Conservation (phyloP, 345 rosid genomes). For the Populus tremula region DNA sequence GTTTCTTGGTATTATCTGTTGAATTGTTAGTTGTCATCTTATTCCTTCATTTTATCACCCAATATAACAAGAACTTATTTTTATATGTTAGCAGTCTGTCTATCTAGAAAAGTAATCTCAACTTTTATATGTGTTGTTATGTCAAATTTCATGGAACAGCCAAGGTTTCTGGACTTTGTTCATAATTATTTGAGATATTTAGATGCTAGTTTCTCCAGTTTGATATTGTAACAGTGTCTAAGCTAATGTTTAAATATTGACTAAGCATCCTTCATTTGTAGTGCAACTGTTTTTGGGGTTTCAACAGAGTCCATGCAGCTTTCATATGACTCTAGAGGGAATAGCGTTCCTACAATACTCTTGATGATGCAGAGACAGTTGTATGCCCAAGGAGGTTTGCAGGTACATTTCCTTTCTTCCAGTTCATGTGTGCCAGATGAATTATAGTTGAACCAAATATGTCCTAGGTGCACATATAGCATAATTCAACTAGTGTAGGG, state of each 20-base stretch:
- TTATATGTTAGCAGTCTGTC: neutral
- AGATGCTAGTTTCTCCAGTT: neutral
- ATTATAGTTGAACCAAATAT: neutral
- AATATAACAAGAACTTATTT: neutral
- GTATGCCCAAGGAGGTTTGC: slow-evolving; percentile 80
- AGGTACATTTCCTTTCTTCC: slow-evolving; percentile 38
- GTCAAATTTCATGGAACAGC: neutral
- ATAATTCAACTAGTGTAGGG: neutral
- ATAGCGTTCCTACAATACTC: slow-evolving; percentile 87
- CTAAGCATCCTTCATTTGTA: slow-evolving; percentile 32
- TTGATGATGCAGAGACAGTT: slow-evolving; percentile 78
- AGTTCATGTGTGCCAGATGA: slow-evolving; percentile 4
- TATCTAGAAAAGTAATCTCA: neutral
- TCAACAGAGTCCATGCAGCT: slow-evolving; percentile 98
- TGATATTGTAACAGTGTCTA: neutral
- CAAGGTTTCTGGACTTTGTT: neutral
- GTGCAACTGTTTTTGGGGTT: slow-evolving; percentile 92
- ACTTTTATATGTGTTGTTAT: neutral
- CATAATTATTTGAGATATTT: neutral
- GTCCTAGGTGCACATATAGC: neutral
- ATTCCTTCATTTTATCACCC: neutral
- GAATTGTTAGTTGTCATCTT: neutral
- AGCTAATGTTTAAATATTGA: slow-evolving; percentile 2
- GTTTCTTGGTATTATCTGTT: neutral
- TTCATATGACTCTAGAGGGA: slow-evolving; percentile 86